Conservation (phyloP, 2,329 filamentous ascomycete genomes). For the Herpotrichia juniperi region DNA sequence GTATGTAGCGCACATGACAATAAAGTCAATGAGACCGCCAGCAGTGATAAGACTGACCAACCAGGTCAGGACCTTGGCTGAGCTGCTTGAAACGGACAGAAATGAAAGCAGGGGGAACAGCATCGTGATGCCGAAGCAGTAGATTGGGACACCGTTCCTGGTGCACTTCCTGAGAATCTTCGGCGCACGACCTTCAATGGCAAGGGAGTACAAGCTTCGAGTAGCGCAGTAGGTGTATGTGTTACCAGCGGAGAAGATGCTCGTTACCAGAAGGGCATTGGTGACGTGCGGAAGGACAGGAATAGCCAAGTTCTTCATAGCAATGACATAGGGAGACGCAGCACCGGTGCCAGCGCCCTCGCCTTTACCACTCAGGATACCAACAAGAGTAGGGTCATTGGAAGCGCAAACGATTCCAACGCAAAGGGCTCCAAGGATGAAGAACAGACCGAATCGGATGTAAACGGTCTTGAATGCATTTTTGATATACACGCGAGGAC, state of each 20-base stretch:
- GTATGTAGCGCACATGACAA: slow-evolving; percentile 64
- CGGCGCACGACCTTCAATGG: slow-evolving; percentile 60
- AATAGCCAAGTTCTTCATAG: slow-evolving; percentile 62
- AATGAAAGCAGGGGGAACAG: slow-evolving; percentile 74
- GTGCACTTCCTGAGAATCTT: slow-evolving; percentile 64
- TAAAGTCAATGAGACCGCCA: slow-evolving; percentile 60
- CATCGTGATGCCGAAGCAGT: slow-evolving; percentile 71
- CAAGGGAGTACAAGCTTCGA: slow-evolving; percentile 59
- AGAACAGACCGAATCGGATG: slow-evolving; percentile 54
- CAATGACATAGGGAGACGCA: slow-evolving; percentile 68
- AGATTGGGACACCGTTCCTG: slow-evolving; percentile 71
- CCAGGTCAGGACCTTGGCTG: slow-evolving; percentile 73
- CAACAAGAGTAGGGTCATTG: slow-evolving; percentile 74
- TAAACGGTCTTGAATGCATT: slow-evolving; percentile 56
- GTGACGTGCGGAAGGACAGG: slow-evolving; percentile 62
- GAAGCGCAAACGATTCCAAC: slow-evolving; percentile 61
- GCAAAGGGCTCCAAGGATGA: slow-evolving; percentile 53
- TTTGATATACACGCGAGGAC: slow-evolving; percentile 54
- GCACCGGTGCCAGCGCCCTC: slow-evolving; percentile 55
- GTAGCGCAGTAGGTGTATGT: slow-evolving; percentile 62
- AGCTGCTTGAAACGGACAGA: slow-evolving; percentile 70
- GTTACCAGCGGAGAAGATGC: slow-evolving; percentile 62
- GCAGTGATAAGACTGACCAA: slow-evolving; percentile 75
- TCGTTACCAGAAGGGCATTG: slow-evolving; percentile 62
- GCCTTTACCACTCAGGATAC: slow-evolving; percentile 38